A percentile compares a stretch with the other conserved stretches of the same genome.
Evolutionary conservation across 2,329 filamentous ascomycete species (phyloP).

Genomic region (Alternaria ethzedia): DNA sequence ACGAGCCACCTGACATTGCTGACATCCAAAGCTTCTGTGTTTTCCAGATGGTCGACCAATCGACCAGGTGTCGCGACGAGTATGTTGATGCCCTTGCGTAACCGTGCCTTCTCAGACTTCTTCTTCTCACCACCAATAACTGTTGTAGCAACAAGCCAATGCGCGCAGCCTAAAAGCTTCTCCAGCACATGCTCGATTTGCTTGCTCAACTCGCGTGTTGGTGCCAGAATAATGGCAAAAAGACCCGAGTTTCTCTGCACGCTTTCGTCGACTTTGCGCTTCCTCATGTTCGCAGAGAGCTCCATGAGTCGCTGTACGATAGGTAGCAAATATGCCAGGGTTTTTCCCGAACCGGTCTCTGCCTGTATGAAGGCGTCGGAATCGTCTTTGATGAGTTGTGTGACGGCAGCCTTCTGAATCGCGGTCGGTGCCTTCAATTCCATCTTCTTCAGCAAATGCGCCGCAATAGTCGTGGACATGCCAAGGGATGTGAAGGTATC

Average conservation of each 20-base stretch:
- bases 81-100: conserved; percentile 95
- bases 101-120: conserved; percentile 86
- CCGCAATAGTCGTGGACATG: conserved; percentile 78
- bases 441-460: conserved; percentile 84
- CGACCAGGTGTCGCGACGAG: conserved; percentile 93
- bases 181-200: conserved; percentile 91
- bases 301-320: conserved; percentile 87
- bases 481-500: conserved; percentile 88
- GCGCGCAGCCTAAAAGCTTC: conserved; percentile 82
- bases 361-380: conserved; percentile 95
- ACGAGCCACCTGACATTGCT: conserved; percentile 92
- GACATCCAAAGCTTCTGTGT: conserved; percentile 87
- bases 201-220: conserved; percentile 91
- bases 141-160: conserved; percentile 92
- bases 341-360: conserved; percentile 97
- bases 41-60: conserved; percentile 87
- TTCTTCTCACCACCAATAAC: conserved; percentile 77
- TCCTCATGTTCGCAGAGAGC: conserved; percentile 64
- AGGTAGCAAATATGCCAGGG: conserved; percentile 90
- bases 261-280: conserved; percentile 48
- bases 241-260: conserved; percentile 86
- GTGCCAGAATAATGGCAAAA: conserved; percentile 92
- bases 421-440: conserved; percentile 89
- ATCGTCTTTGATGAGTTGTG: conserved; percentile 78
- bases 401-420: conserved; percentile 89